Percentiles rank a stretch among this genome's conserved stretches.
Evolutionary conservation across 305 asterid species (phyloP).

Genomic region (Fraxinus paxiana): DNA sequence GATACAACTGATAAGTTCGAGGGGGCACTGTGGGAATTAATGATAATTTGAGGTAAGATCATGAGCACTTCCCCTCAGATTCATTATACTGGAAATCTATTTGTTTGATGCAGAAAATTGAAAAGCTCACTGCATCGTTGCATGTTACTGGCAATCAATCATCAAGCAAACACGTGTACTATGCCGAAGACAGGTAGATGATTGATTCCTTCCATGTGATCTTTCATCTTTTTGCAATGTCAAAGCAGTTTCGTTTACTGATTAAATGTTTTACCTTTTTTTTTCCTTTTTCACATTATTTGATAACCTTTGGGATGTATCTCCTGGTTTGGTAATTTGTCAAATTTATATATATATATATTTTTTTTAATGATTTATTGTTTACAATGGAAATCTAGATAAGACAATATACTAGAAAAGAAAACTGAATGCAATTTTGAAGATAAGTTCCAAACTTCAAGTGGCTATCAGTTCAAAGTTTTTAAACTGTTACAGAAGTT

Average conservation of each 20-base stretch:
- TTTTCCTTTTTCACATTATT: background rate
- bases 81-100: background rate
- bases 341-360: no score
- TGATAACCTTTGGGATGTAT: background rate
- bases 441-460: background rate
- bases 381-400: background rate
- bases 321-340: background rate
- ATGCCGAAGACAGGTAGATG: conserved; percentile 63
- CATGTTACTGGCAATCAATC: conserved; percentile 48
- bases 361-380: background rate
- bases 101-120: background rate
- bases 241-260: background rate
- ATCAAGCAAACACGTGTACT: conserved; percentile 54
- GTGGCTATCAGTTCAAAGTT: background rate
- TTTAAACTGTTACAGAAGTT: background rate
- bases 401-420: background rate
- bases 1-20: background rate
- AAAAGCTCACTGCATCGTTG: conserved; percentile 36
- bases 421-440: background rate
- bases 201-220: background rate
- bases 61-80: background rate
- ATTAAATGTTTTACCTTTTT: background rate
- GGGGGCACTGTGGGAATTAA: background rate
- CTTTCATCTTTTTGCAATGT: background rate
- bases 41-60: background rate